Base-by-base conservation (phyloP, 352 stramenopile species). In the Thraustotheca clavata region DNA sequence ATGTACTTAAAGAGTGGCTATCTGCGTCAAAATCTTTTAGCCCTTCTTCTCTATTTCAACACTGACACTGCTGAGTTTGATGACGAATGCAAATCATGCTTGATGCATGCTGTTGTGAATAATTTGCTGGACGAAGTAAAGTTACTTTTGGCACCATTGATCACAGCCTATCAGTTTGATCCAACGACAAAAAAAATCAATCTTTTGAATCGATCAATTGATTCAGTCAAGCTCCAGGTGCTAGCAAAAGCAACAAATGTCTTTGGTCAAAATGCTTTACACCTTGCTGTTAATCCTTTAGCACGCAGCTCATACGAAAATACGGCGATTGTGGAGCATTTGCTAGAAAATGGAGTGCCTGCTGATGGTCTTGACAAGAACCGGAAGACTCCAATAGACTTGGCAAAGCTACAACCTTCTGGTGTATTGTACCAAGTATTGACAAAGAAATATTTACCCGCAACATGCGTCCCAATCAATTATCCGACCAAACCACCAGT, bases 271-370 rank as follows among this genome's bases (percentile, higher is more conserved):
- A 86, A 78, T 0, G 73, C 71, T 0, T 62, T 87, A 29, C 83
- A 90, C 49, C 67, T 86, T 27, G 79, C 75, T n/a, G 72, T 91
- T 6, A 74, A 83, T 34, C 76, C 83, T 14, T 66, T 79, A 7
- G 59, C 69, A 24, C 85, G 81, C 35, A 79, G 76, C 1, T 89
- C 83, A 0, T 87, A 80, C 66, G 83, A 91, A 55, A 91, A 89
- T 47, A 72, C 69, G 0, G 33, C 54, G 9, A 62, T 91, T 6
- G 40, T 89, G 27, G 55, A 76, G 9, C 63, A 87, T 16, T 65
- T 91, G 0, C 34, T 89, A 9, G 60, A 72, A 8, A 69, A 65
- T 16, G 79, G 79, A 24, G 79, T 72, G 1, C 72, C 60, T 26
- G 33, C 87, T 5, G 41, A 72, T 2, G 49, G 62, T 5, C 73